A percentile compares a stretch with the other conserved stretches of the same genome.
phyloP scores from a whole-genome alignment of 345 rosid species.

The Geranium brycei region DNA sequence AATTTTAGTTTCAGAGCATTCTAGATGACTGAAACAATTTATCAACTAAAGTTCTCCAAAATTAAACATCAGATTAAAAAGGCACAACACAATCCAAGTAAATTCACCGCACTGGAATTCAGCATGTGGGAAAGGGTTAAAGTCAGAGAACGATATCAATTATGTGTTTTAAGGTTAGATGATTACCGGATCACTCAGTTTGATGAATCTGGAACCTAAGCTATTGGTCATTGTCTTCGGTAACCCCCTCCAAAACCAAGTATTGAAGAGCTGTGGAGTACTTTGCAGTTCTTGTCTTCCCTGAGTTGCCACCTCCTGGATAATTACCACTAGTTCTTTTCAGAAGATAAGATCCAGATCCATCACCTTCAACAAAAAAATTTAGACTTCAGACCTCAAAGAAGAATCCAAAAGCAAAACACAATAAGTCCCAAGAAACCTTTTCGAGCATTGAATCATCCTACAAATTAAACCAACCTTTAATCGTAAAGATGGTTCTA shows the following conservation, averaged over 20 bases:
- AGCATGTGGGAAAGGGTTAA: no score
- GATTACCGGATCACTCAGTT: background rate
- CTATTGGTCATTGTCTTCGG: slow-evolving; percentile 24
- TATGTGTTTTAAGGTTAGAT: background rate
- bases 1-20: no score
- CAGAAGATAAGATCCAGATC: slow-evolving; percentile 49
- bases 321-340: slow-evolving; percentile 15
- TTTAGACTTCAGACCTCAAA: background rate
- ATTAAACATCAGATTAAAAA: no score
- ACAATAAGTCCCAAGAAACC: background rate
- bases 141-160: background rate
- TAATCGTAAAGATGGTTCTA: slow-evolving; percentile 34
- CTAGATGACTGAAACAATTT: no score
- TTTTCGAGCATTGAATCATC: background rate
- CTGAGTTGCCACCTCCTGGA: slow-evolving; percentile 10
- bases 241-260: slow-evolving; percentile 30
- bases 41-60: no score
- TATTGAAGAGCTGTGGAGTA: slow-evolving; percentile 41
- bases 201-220: background rate
- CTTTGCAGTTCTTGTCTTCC: slow-evolving; percentile 28
- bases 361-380: slow-evolving; percentile 38
- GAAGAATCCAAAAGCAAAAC: background rate
- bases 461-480: slow-evolving; percentile 28
- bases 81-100: no score
- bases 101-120: no score